Evolutionary conservation across 1,284 basidiomycete species (phyloP), one percentile per base, ranked within the genome.

Genomic region (Pterulicium gracile): DNA sequence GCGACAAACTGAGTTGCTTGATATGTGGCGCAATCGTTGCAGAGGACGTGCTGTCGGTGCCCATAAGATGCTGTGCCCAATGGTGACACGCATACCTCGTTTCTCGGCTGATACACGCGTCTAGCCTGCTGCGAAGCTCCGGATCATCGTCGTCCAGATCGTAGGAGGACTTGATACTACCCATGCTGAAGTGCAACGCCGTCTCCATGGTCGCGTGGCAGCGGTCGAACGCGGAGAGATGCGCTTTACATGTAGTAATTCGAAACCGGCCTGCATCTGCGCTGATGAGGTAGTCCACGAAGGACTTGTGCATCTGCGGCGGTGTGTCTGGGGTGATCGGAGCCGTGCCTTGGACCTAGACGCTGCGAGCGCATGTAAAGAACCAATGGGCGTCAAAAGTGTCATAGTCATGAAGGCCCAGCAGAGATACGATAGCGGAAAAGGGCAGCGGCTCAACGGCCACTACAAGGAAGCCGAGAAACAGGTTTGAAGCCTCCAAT

Each of bases 291-390:
- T 15, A 39, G 36, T 39, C 36, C n/a, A 39, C 36, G 36, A 39
- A 39, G 5, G 36, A 39, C 19, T 39, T 39, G 36, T 39, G 36
- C 36, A 39, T 39, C 36, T 39, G 36, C 15, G 36, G 36, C 7
- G 4, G 5, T 7, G 36, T 39, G 4, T 13, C n/a, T 13, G 7
- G 7, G 7, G 7, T 10, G 15, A 39, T 17, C 19, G 15, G 7
- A 7, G 7, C 36, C 15, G 15, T 39, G 7, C 36, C 36, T 7
- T 13, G 7, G 5, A 39, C 15, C 36, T 15, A 17, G 36, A 39
- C 19, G 15, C 36, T 39, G 36, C 36, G 36, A 7, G 36, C 36
- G 36, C 5, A 18, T 18, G n/a, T 5, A 17, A 39, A 5, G 36
- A 39, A 39, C 4, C 36, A 18, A 17, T 39, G 4, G 7, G 19